Percentiles rank a stretch among this genome's conserved stretches.
phyloP scores from a whole-genome alignment of 805 yeast species.

The Jamesozyma lodderae region DNA sequence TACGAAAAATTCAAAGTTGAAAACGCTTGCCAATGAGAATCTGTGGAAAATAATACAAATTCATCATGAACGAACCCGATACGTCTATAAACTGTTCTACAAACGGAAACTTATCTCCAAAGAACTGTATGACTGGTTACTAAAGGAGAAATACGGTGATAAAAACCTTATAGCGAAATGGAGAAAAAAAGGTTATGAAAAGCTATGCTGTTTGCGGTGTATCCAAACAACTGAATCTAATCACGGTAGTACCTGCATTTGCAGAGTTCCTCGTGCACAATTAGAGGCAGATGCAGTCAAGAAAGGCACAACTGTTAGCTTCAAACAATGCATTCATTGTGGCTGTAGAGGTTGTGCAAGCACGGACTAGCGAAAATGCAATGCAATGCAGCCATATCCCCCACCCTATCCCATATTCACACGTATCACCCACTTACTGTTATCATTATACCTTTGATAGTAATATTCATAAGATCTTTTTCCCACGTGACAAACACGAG shows the following conservation, averaged over 20 bases:
- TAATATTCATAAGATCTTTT: too few species aligned
- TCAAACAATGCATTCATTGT: slow-evolving; percentile 62
- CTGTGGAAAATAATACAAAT: slow-evolving; percentile 63
- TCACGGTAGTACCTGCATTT: slow-evolving; percentile 66
- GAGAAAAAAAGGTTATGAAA: slow-evolving; percentile 80
- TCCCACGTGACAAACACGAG: slow-evolving; percentile 1
- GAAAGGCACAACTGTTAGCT: slow-evolving; percentile 21
- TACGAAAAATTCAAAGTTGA: slow-evolving; percentile 32
- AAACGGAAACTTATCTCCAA: slow-evolving; percentile 56
- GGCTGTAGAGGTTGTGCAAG: slow-evolving; percentile 84
- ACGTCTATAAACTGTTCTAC: slow-evolving; percentile 65
- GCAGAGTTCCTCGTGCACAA: slow-evolving; percentile 69
- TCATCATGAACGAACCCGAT: slow-evolving; percentile 69
- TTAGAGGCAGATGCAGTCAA: slow-evolving; percentile 29
- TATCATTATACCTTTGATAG: too few species aligned
- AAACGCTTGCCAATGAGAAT: slow-evolving; percentile 45
- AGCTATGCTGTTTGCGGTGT: slow-evolving; percentile 74
- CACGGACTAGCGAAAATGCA: slow-evolving; percentile 39
- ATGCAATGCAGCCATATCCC: too few species aligned
- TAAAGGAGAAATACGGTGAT: slow-evolving; percentile 60
- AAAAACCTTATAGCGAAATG: slow-evolving; percentile 70
- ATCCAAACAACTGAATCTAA: slow-evolving; percentile 54
- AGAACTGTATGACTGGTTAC: slow-evolving; percentile 64
- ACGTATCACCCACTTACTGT: too few species aligned
- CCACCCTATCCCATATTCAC: too few species aligned